Evolutionary conservation across 148 eudicot species (phyloP), one percentile per base, ranked within the genome.

Genomic region (Salicornia ramosissima): DNA sequence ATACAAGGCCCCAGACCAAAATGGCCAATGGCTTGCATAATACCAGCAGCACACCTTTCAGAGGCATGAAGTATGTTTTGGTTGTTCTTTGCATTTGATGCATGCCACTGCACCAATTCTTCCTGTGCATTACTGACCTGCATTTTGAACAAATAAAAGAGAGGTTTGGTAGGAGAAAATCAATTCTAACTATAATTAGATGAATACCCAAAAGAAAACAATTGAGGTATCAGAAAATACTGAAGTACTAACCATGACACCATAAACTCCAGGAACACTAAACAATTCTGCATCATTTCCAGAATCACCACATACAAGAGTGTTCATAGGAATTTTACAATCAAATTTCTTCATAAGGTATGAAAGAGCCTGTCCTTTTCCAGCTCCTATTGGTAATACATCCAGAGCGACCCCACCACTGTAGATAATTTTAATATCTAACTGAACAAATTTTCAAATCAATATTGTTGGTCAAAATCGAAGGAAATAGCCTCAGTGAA

Each of bases 71-170:
- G 70, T 73, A 87, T 64, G 67, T 83, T 87, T 13, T 80, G 81
- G 61, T 85, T 83, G 68, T 76, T 73, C 73, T 83, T 87, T 0
- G 85, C 88, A 78, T 87, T 83, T 49, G 75, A 76, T 77, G 83
- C 87, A 79, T 87, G 78, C 91, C 88, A 87, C 64, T 85, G 77
- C 68, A 87, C 64, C 75, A 87, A 67, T 65, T 87, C 91, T 72
- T 87, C 91, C 72, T 87, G 91, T 42, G 91, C 91, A 80, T 87
- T 87, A 62, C 80, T 77, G 57, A 87, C 91, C 91, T 87, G 69
- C 80, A 77, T 10, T 61, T 45, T 36, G 67, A 25, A 71, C 24
- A 73, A 0, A 46, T 65, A 40, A 64, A 40, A 64, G 63, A 22
- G 24, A 71, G 51, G 33, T 40, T 52, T 34, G 10, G 34, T 24